phyloP scores from a whole-genome alignment of 768 basidiomycete genomes.

The Lactifluus subvellereus region DNA sequence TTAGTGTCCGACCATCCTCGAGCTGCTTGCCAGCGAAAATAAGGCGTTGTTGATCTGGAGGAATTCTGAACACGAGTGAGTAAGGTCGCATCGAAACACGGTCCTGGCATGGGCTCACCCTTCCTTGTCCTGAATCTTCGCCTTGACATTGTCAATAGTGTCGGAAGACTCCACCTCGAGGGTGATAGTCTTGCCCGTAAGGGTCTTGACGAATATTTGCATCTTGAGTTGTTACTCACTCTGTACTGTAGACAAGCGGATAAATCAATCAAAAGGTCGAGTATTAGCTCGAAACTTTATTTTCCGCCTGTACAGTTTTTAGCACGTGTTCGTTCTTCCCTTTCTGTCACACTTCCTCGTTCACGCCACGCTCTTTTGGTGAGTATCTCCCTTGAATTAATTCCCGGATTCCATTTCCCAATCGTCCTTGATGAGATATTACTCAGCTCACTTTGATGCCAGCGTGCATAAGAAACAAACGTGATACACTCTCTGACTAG shows the following conservation, averaged over 20 bases:
- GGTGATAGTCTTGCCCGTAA: slow-evolving; percentile 97
- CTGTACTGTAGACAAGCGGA: too few relatives aligned
- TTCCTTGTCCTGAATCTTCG: slow-evolving; percentile 74
- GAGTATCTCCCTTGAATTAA: background rate
- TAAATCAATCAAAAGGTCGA: background rate
- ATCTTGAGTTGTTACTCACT: slow-evolving; percentile 25
- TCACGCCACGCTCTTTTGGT: background rate
- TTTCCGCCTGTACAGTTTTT: slow-evolving; percentile 20
- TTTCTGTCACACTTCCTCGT: background rate
- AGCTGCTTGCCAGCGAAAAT: slow-evolving; percentile 99
- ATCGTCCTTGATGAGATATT: slow-evolving; percentile 28
- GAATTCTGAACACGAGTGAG: slow-evolving; percentile 49
- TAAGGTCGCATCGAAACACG: background rate
- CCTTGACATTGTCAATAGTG: slow-evolving; percentile 95
- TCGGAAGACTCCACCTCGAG: slow-evolving; percentile 97
- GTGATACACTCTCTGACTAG: slow-evolving; percentile 38
- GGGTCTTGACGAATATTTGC: slow-evolving; percentile 80
- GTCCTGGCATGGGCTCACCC: slow-evolving; percentile 37
- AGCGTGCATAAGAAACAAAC: slow-evolving; percentile 48
- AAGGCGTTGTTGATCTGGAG: slow-evolving; percentile 90
- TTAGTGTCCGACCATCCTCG: slow-evolving; percentile 94
- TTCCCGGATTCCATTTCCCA: background rate
- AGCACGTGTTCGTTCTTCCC: slow-evolving; percentile 5
- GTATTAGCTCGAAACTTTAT: slow-evolving; percentile 11
- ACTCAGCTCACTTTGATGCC: slow-evolving; percentile 68